Evolutionary conservation across 257 asterid genomes (phyloP).

Genomic region (Solanum megistacrolobum): DNA sequence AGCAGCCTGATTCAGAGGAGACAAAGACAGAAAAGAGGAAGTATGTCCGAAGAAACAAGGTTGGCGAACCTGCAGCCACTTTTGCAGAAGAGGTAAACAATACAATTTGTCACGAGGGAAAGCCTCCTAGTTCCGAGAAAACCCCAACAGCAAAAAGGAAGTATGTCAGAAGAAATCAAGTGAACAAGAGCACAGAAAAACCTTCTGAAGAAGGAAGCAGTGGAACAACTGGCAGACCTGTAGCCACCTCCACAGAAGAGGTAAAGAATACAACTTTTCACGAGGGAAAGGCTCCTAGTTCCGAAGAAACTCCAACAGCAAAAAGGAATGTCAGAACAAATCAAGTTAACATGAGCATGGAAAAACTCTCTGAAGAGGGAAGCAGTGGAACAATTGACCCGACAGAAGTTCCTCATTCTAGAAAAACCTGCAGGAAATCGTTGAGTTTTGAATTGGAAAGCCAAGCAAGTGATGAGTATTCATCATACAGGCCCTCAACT

Average conservation of each 20-base stretch:
- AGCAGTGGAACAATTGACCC: slow-evolving; percentile 10
- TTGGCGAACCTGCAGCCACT: slow-evolving; percentile 8
- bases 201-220: slow-evolving; percentile 25
- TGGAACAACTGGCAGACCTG: slow-evolving; percentile 14
- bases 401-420: slow-evolving; percentile 13
- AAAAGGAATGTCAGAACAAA: slow-evolving; percentile 32
- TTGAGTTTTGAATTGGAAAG: slow-evolving; percentile 39
- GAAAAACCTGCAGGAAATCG: slow-evolving; percentile 54
- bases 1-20: slow-evolving; percentile 23
- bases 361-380: slow-evolving; percentile 24
- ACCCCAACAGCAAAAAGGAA: slow-evolving; percentile 30
- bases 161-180: slow-evolving; percentile 21
- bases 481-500: slow-evolving; percentile 13
- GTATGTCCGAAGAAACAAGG: slow-evolving; percentile 35
- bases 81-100: slow-evolving; percentile 20
- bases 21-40: slow-evolving; percentile 44
- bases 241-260: slow-evolving; percentile 19
- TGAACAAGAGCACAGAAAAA: slow-evolving; percentile 16
- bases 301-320: slow-evolving; percentile 14
- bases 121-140: slow-evolving; percentile 14
- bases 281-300: slow-evolving; percentile 13
- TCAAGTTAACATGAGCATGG: slow-evolving; percentile 19
- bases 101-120: slow-evolving; percentile 11
- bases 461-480: slow-evolving; percentile 29
- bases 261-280: slow-evolving; percentile 13